Evolutionary conservation across 148 eudicot species (phyloP).

Genomic region (Vaccinium macrocarpon): DNA sequence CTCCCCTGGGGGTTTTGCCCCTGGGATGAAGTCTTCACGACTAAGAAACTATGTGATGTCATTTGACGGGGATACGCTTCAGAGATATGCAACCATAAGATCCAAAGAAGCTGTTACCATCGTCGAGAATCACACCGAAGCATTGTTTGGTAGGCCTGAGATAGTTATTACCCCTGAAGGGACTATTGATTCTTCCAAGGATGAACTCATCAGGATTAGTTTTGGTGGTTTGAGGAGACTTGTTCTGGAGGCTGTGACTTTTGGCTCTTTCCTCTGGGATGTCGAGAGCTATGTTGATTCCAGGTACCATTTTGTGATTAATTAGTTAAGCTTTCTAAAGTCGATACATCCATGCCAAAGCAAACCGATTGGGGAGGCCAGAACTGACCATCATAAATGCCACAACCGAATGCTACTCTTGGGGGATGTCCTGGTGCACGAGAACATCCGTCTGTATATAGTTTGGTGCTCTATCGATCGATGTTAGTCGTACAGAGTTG

Average conservation of each 20-base stretch:
- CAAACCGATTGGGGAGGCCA: not conserved
- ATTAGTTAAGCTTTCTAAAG: constrained; percentile 25
- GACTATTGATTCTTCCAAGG: constrained; percentile 71
- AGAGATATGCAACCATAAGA: constrained; percentile 69
- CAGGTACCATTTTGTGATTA: constrained; percentile 70
- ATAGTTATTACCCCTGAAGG: constrained; percentile 69
- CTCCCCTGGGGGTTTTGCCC: constrained; percentile 41
- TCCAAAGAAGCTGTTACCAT: constrained; percentile 80
- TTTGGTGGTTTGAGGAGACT: constrained; percentile 76
- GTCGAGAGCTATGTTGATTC: constrained; percentile 91
- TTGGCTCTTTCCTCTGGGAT: constrained; percentile 97
- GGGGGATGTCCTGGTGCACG: not conserved
- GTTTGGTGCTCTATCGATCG: not conserved
- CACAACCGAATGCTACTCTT: not conserved
- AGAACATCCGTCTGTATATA: not conserved
- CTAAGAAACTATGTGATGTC: constrained; percentile 85
- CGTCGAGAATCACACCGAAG: constrained; percentile 91
- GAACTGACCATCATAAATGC: constrained; percentile 1
- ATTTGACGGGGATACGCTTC: constrained; percentile 81
- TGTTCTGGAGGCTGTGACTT: constrained; percentile 90
- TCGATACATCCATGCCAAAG: not conserved
- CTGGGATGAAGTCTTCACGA: constrained; percentile 62
- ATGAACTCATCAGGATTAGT: constrained; percentile 72
- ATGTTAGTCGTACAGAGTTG: not conserved
- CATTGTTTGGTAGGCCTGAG: constrained; percentile 93